Percentiles rank a stretch among this genome's conserved stretches.
Evolutionary conservation across 768 basidiomycete genomes (phyloP).

Genomic region (Naematelia encephala): DNA sequence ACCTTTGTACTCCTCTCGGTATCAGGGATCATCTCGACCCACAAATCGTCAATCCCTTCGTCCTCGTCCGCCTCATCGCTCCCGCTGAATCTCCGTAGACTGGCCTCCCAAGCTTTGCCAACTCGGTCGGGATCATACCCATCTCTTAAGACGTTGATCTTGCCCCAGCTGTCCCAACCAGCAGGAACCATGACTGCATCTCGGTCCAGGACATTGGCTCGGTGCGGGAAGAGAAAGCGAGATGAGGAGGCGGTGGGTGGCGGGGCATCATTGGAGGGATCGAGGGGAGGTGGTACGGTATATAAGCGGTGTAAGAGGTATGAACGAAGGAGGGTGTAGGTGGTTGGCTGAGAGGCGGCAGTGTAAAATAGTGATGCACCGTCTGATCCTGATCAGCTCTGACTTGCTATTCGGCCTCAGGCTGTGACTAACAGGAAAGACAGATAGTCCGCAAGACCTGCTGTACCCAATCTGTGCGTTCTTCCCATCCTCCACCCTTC

Average conservation of each 20-base stretch:
- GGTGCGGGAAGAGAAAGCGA: conserved; percentile 78
- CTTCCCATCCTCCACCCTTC: conserved; percentile 71
- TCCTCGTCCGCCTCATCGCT: conserved; percentile 63
- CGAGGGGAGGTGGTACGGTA: conserved; percentile 63
- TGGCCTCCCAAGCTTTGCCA: conserved; percentile 33
- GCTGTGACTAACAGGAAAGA: conserved; percentile 69
- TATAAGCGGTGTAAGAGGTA: conserved; percentile 81
- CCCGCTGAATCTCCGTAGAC: conserved; percentile 52
- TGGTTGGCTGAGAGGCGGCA: conserved; percentile 67
- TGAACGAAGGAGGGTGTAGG: conserved; percentile 71
- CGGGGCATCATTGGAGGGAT: conserved; percentile 3
- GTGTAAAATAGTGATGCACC: conserved; percentile 91
- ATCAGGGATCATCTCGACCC: conserved; percentile 64
- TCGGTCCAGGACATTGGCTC: conserved; percentile 87
- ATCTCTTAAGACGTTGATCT: conserved; percentile 83
- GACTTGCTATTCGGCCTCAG: not conserved
- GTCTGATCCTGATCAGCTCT: conserved; percentile 56
- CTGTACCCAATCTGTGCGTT: conserved; percentile 90
- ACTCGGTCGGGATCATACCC: conserved; percentile 71
- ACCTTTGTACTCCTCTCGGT: conserved; percentile 69
- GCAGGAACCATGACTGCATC: conserved; percentile 87
- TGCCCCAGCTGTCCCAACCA: conserved; percentile 98
- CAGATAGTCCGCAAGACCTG: conserved; percentile 91
- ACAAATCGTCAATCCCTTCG: conserved; percentile 66
- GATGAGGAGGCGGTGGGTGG: conserved; percentile 54